Percentiles rank a stretch among this genome's conserved stretches.
These are phyloP conservation scores for Populus euphratica DNA, from an alignment of 345 rosid genomes.

Conservation along the genomic window DNA sequence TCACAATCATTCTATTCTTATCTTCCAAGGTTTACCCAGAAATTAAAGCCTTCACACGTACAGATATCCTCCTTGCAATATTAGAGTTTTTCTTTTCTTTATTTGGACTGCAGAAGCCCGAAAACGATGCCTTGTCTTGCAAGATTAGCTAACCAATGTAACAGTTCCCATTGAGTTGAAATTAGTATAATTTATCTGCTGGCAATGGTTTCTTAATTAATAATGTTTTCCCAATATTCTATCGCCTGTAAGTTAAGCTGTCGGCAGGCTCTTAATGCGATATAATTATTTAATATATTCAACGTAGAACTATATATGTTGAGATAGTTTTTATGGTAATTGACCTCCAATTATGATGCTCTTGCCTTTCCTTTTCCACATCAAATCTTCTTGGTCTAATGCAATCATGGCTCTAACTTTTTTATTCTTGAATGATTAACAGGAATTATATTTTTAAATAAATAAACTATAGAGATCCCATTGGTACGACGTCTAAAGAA, in stretches of 20 bases:
- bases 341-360: not conserved
- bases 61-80: not conserved
- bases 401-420: not conserved
- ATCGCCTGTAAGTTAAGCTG: too few relatives aligned
- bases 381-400: not conserved
- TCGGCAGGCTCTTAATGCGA: too few relatives aligned
- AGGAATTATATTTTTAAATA: not conserved
- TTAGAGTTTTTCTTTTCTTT: too few relatives aligned
- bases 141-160: not conserved
- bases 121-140: too few relatives aligned
- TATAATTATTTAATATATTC: too few relatives aligned
- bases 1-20: slow-evolving; percentile 19
- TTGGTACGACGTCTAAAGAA: not conserved
- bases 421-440: not conserved
- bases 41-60: too few relatives aligned
- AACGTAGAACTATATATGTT: too few relatives aligned
- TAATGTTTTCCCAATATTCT: too few relatives aligned
- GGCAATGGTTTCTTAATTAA: too few relatives aligned
- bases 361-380: not conserved
- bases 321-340: too few relatives aligned
- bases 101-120: not conserved
- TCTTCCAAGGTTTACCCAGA: slow-evolving; percentile 23
- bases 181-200: too few relatives aligned
- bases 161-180: not conserved
- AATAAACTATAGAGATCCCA: not conserved